phyloP scores from a whole-genome alignment of 768 basidiomycete species.

The Lactarius vividus region DNA sequence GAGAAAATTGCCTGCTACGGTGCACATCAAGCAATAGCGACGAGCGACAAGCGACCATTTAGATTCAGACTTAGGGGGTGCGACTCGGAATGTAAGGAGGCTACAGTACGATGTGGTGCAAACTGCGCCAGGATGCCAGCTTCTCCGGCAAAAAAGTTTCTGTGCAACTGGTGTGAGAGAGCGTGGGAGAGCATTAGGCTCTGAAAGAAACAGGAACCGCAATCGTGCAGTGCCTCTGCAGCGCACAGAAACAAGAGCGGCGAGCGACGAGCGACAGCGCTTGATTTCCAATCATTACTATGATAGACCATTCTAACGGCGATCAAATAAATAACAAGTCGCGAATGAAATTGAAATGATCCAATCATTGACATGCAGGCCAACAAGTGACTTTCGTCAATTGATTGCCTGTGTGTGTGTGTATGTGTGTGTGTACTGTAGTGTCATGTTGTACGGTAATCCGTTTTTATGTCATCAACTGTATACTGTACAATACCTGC shows the following conservation, averaged over 20 bases:
- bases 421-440: neutral
- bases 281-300: conserved; percentile 24
- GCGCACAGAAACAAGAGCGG: neutral
- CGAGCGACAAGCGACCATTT: neutral
- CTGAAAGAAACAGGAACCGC: neutral
- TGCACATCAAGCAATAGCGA: neutral
- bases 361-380: neutral
- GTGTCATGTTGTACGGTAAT: neutral
- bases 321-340: conserved; percentile 17
- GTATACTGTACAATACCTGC: neutral
- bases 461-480: neutral
- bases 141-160: neutral
- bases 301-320: conserved; percentile 26
- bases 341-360: conserved; percentile 7
- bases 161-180: neutral
- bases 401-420: neutral
- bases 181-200: neutral
- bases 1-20: neutral
- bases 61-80: no score
- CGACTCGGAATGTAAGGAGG: neutral
- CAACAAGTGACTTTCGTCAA: neutral
- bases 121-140: neutral
- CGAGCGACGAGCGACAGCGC: neutral
- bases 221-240: neutral
- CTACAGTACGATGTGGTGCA: neutral